phyloP scores from a whole-genome alignment of 345 rosid genomes.

The Bretschneidera sinensis region DNA sequence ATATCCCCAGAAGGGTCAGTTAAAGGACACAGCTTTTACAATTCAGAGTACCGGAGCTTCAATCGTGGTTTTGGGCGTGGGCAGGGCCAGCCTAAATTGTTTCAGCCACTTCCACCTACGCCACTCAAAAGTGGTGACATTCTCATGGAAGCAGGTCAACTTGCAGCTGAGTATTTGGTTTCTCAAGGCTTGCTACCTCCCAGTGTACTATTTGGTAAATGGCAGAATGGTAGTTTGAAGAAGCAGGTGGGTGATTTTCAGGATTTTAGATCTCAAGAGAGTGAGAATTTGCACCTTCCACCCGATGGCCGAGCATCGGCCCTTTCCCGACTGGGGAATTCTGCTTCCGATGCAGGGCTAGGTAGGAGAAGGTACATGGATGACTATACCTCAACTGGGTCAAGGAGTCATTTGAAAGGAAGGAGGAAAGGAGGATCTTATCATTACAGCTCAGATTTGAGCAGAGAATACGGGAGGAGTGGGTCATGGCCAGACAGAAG shows the following conservation, averaged over 20 bases:
- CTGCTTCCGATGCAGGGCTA: constrained; percentile 20
- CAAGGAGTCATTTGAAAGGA: constrained; percentile 49
- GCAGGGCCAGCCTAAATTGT: constrained; percentile 54
- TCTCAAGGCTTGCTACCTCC: constrained; percentile 69
- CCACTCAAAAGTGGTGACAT: constrained; percentile 44
- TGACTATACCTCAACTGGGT: constrained; percentile 49
- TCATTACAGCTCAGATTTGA: constrained; percentile 48
- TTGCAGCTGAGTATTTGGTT: constrained; percentile 89
- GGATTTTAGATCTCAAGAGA: constrained; percentile 63
- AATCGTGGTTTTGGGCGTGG: constrained; percentile 80
- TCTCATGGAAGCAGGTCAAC: constrained; percentile 88
- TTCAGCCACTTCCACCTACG: constrained; percentile 55
- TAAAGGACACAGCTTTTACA: constrained; percentile 76
- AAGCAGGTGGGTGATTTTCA: constrained; percentile 49
- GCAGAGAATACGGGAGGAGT: constrained; percentile 62
- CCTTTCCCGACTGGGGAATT: constrained; percentile 48
- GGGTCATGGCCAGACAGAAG: constrained; percentile 66
- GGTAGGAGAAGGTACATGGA: constrained; percentile 62
- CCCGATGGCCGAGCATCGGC: no score
- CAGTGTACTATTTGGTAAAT: constrained; percentile 51
- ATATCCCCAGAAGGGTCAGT: constrained; percentile 60
- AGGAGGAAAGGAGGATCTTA: constrained; percentile 60
- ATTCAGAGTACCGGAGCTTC: constrained; percentile 62
- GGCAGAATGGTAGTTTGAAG: constrained; percentile 72
- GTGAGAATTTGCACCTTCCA: no score